Conservation (phyloP, 495 filamentous ascomycete genomes). For the Xylaria nigripes region DNA sequence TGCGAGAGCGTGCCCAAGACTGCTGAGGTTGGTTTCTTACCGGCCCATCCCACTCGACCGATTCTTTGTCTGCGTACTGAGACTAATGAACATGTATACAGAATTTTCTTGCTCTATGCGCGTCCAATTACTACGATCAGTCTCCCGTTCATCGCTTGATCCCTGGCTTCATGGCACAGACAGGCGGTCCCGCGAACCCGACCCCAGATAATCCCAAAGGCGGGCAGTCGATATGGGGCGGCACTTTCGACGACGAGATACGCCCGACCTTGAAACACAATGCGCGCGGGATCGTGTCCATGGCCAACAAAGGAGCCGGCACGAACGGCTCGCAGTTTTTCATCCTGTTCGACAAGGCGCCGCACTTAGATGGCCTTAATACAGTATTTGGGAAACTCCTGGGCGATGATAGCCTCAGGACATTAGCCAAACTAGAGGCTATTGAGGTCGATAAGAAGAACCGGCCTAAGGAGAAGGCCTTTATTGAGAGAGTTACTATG, state of each 20-base stretch:
- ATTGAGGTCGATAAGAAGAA: conserved; percentile 87
- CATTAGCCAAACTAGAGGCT: conserved; percentile 67
- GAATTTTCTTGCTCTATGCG: conserved; percentile 97
- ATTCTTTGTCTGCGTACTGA: neutral
- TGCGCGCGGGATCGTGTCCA: conserved; percentile 74
- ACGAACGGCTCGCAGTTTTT: conserved; percentile 97
- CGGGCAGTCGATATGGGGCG: conserved; percentile 77
- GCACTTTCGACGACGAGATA: conserved; percentile 86
- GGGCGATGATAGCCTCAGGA: conserved; percentile 53
- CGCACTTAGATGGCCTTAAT: conserved; percentile 90
- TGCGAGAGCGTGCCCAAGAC: conserved; percentile 92
- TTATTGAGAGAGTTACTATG: conserved; percentile 70
- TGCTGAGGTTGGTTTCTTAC: conserved; percentile 47
- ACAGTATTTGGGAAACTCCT: conserved; percentile 84
- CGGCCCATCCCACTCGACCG: conserved; percentile 5
- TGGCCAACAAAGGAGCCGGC: conserved; percentile 83
- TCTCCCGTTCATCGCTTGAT: conserved; percentile 91
- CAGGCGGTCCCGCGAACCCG: conserved; percentile 65
- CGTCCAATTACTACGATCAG: conserved; percentile 74
- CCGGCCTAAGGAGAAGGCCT: conserved; percentile 61
- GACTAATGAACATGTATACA: conserved; percentile 23
- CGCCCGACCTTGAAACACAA: conserved; percentile 77
- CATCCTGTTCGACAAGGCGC: conserved; percentile 72
- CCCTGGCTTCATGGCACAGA: conserved; percentile 86
- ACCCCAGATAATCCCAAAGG: conserved; percentile 60